Base-by-base conservation (phyloP, 2,329 filamentous ascomycete genomes). In the Talaromyces rugulosus region DNA sequence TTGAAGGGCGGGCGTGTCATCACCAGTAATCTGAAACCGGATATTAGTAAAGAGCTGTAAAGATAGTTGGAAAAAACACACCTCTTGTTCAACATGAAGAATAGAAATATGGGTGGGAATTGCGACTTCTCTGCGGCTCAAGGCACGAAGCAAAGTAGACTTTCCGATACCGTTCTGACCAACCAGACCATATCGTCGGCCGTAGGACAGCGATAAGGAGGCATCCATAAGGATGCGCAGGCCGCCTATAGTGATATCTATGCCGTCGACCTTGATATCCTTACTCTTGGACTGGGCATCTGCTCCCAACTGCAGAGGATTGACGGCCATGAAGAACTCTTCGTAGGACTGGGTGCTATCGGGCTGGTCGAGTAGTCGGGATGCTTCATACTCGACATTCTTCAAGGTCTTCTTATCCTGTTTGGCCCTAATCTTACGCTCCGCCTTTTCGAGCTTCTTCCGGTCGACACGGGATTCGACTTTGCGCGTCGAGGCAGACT, bases 261-360 rank as follows among this genome's bases (percentile, higher is more conserved):
- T 92, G 70, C 91, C 92, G 78, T 99, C 95, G 68, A 99, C 82
- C 81, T 98, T 99, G 83, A 99, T 93, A 74, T 99, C 95, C 83
- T 99, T 99, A 77, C 93, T 96, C 87, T 98, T 99, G 34, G 88
- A 84, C 63, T 88, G 77, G 61, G 85, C 77, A 67, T 83, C 87
- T 27, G 83, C 80, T 60, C 92, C 94, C 64, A 98, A 72, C 74
- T 98, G 94, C 65, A 99, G 85, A 64, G 95, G 95, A 77, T 99
- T 99, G 81, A 99, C 95, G 59, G 92, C 89, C 95, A 99, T 98
- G 85, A 96, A 99, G 80, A 99, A 98, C 75, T 99, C 95, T 78
- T 99, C 95, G 75, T 99, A 99, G 47, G 92, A 96, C 82, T 96
- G 89, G 12, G 93, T 82, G 70, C 89, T 86, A 70, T 94, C 89